phyloP scores from a whole-genome alignment of 2,329 filamentous ascomycete species.

The Fusarium praegraminearum region DNA sequence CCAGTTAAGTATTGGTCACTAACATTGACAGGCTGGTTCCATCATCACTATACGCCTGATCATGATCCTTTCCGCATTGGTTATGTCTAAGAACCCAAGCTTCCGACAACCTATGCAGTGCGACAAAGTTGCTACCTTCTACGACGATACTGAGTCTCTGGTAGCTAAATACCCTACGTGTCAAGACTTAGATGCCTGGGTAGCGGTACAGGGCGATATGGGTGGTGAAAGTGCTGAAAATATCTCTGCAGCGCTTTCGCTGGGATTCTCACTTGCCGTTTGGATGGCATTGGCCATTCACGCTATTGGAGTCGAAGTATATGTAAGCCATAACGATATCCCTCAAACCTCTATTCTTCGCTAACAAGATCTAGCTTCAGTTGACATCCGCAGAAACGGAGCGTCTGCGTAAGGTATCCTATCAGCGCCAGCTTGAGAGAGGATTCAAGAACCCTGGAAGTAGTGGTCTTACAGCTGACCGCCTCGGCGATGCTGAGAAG shows the following conservation, averaged over 20 bases:
- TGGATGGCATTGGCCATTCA: conserved; percentile 20
- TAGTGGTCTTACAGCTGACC: conserved; percentile 9
- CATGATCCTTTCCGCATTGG: conserved; percentile 14
- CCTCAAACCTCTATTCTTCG: rapidly evolving
- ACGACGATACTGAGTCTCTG: conserved; percentile 1
- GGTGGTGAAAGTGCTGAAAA: conserved; percentile 10
- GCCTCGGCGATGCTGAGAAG: conserved; percentile 17
- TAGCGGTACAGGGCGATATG: conserved; percentile 25
- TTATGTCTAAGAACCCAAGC: conserved; percentile 21
- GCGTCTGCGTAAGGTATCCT: conserved; percentile 15
- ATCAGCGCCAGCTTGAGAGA: conserved; percentile 15
- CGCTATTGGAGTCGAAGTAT: conserved; percentile 20
- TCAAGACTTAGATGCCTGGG: conserved; percentile 4
- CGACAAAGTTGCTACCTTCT: conserved; percentile 18
- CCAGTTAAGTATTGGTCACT: rapidly evolving
- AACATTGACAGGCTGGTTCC: not conserved
- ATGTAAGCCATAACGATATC: not conserved
- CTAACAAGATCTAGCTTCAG: conserved; percentile 8
- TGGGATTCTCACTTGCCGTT: conserved; percentile 9
- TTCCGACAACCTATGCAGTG: conserved; percentile 21
- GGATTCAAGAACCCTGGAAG: conserved; percentile 17
- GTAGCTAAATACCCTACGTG: conserved; percentile 11
- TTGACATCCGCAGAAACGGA: conserved; percentile 23
- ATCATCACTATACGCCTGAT: conserved; percentile 26
- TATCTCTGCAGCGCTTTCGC: conserved; percentile 9